Evolutionary conservation across 2,329 filamentous ascomycete species (phyloP), one percentile per base, ranked within the genome.

Genomic region (Ophiocordyceps sinensis): DNA sequence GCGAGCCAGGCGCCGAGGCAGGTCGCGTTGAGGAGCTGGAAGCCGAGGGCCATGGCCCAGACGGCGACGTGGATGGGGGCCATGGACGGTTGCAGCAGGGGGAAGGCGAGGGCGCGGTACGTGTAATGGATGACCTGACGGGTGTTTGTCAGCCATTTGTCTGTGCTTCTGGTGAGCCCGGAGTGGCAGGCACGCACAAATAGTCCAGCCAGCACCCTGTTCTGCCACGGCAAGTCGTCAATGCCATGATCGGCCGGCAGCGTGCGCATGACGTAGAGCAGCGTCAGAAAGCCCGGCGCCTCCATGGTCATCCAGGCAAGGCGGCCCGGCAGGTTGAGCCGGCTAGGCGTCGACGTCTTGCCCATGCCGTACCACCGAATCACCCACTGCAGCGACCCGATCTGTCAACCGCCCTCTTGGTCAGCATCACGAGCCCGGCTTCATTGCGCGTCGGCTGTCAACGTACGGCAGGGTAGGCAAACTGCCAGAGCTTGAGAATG

Each of bases 271-370:
- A 82, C 77, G 64, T 94, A 95, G 42, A 91, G 60, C 44, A 95
- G 64, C 12, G 79, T 82, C 29, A 86, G 53, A 54, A 87, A 80
- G 14, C 85, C 86, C 0, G 84, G 79, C 13, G 74, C 66, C 61
- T 98, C 91, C 86, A 95, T 95, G 3, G 79, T 74, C 42, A 83
- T 71, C 91, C 91, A 98, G 43, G 77, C 87, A 47, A 85, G 66
- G 51, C 84, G 85, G 45, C 91, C 91, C 2, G 88, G 85, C n/a
- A 96, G 61, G 63, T 98, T 98, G 57, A 91, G 67, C 12, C 65
- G 65, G 51, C 82, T 87, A 3, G 70, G 55, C 15, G 78, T 71
- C 4, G 86, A 94, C 3, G 88, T 94, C 64, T 96, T 96, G 59
- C 91, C 91, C 67, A 89, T 86, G 39, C 85, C 85, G 59, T 95